Evolutionary conservation across 768 basidiomycete species (phyloP).

Genomic region (Naganishia kalamii): DNA sequence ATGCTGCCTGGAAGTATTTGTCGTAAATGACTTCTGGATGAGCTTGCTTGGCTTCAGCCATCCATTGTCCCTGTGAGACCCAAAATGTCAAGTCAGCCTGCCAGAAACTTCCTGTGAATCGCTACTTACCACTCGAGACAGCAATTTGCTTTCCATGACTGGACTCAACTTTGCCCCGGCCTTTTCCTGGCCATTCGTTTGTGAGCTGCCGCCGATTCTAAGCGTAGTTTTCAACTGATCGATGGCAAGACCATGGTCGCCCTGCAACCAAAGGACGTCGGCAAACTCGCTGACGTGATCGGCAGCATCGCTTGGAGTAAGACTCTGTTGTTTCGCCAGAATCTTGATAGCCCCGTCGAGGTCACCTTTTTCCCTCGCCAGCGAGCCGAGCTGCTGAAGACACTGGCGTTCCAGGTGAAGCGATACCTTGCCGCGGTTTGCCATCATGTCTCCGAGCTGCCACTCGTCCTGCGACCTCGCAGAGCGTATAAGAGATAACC

Average conservation of each 20-base stretch:
- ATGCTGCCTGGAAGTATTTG: conserved; percentile 59
- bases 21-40: conserved; percentile 65
- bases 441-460: conserved; percentile 60
- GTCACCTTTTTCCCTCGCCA: conserved; percentile 65
- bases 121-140: conserved; percentile 65
- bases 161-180: not conserved
- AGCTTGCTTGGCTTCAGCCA: conserved; percentile 73
- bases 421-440: conserved; percentile 55
- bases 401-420: conserved; percentile 62
- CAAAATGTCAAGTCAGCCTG: not conserved
- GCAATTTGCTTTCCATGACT: conserved; percentile 26
- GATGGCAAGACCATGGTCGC: conserved; percentile 77
- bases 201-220: not conserved
- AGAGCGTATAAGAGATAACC: conserved; percentile 13
- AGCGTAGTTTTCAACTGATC: conserved; percentile 56
- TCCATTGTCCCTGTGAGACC: conserved; percentile 73
- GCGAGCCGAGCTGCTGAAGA: conserved; percentile 61
- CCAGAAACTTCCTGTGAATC: no score
- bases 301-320: conserved; percentile 44
- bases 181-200: no score
- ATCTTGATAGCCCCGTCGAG: conserved; percentile 81
- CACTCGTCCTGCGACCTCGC: conserved; percentile 7
- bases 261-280: conserved; percentile 78
- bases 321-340: conserved; percentile 63
- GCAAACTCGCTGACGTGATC: conserved; percentile 67